Evolutionary conservation across 371 early-diverging fungal species (phyloP).

Genomic region (Dichotomocladium elegans): DNA sequence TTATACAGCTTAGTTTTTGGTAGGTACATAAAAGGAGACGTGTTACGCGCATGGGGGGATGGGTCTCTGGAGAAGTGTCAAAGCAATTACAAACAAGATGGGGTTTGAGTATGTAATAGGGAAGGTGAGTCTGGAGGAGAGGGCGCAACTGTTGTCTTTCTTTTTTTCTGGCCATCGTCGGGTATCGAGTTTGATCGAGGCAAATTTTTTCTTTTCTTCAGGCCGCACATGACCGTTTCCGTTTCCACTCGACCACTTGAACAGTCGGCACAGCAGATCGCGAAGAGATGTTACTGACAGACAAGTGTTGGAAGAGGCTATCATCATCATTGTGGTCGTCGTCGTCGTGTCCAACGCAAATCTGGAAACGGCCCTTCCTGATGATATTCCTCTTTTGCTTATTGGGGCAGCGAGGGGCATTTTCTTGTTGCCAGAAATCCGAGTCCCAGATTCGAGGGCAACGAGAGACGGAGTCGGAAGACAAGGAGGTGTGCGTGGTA

Average conservation of each 20-base stretch:
- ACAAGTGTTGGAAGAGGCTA: too few species aligned
- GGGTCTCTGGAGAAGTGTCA: too few species aligned
- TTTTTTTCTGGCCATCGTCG: too few species aligned
- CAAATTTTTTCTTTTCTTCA: too few species aligned
- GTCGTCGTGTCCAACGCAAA: conserved; percentile 14
- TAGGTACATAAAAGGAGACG: too few species aligned
- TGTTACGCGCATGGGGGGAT: too few species aligned
- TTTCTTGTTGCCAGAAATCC: conserved; percentile 11
- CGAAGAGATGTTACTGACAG: background rate
- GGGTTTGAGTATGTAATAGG: too few species aligned
- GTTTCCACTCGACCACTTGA: conserved; percentile 13
- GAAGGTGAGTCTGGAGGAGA: too few species aligned
- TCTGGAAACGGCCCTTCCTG: conserved; percentile 19
- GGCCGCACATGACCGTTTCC: conserved; percentile 15
- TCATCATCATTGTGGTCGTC: background rate
- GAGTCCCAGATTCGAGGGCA: conserved; percentile 12
- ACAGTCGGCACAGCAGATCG: background rate
- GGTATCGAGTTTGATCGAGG: too few species aligned
- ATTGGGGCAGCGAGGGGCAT: background rate
- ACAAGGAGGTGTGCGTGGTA: background rate
- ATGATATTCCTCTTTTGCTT: conserved; percentile 6
- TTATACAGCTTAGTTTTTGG: too few species aligned
- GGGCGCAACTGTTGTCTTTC: too few species aligned
- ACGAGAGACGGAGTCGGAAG: background rate
- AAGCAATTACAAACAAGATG: too few species aligned